Percentiles rank a stretch among this genome's conserved stretches.
Conservation (phyloP, 2,329 filamentous ascomycete genomes). For the Phaeosphaeria sp. region DNA sequence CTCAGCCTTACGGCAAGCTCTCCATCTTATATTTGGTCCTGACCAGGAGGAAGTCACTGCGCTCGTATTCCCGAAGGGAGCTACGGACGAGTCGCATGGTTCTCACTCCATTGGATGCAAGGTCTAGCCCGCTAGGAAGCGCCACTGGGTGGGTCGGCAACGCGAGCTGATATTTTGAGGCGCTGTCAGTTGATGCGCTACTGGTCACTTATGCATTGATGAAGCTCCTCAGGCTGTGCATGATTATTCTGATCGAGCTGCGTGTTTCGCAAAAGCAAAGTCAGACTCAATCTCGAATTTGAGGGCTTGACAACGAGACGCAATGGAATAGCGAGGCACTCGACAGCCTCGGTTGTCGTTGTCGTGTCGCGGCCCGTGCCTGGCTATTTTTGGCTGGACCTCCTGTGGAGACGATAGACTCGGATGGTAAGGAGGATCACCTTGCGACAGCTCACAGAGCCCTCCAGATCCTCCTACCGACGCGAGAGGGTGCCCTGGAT, state of each 20-base stretch:
- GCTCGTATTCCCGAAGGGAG: constrained; percentile 1
- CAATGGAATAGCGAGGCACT: neutral
- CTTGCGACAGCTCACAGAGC: neutral
- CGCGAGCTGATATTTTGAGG: neutral
- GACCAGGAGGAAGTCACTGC: neutral
- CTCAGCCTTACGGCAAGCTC: constrained; percentile 1
- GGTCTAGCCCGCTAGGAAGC: constrained; percentile 4
- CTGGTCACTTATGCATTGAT: neutral
- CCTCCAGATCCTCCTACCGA: neutral
- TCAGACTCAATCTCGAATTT: neutral
- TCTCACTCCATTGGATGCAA: neutral
- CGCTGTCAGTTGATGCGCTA: neutral
- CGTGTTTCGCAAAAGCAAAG: neutral
- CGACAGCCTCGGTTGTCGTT: neutral
- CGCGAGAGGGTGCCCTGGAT: neutral
- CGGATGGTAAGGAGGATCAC: neutral
- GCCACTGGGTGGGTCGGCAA: constrained; percentile 1
- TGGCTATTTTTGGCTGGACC: constrained; percentile 5
- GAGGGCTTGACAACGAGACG: neutral
- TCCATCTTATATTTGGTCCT: constrained; percentile 1
- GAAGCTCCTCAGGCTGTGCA: neutral
- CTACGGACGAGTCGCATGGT: constrained; percentile 3
- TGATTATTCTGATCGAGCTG: neutral
- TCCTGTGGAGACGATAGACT: neutral
- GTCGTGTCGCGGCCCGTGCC: constrained; percentile 1